Base-by-base conservation (phyloP, 2,329 filamentous ascomycete genomes). In the Trichoderma sp. region DNA sequence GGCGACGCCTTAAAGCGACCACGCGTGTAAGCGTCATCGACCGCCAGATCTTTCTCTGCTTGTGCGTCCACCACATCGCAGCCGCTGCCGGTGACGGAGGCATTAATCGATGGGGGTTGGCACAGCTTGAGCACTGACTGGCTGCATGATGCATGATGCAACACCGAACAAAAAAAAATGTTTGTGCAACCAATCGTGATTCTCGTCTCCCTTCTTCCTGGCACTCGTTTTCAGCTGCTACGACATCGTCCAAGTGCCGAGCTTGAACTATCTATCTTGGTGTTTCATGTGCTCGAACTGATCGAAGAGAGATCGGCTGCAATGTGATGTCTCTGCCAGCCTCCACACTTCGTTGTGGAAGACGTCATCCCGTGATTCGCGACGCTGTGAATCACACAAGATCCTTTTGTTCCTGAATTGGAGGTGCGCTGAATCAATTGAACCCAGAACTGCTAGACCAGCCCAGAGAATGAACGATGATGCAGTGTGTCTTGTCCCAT, bases 301-400 rank as follows among this genome's bases (percentile, higher is more conserved):
- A 39, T 39, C 34, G 12, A 39, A 39, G 1, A 12, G 34, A 39
- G 34, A 39, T 39, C 34, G 34, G 34, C 34, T 55, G 51, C 4
- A 47, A 19, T 21, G 24, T 14, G 26, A 19, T 24, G 26, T 58
- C 41, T 34, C 39, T 5, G 17, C 21, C 55, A 6, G 15, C 17
- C 17, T 21, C 41, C 55, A 14, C 55, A 57, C 14, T 14, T 21
- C 3, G 14, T 14, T 26, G n/a, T 15, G 7, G 34, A 56, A 24
- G 73, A 72, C 72, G 72, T 72, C 72, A 68, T 74, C 68, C 69
- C 34, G 34, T 39, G 1, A 39, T 12, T 14, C 34, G 71, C 51
- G 55, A 58, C 55, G 21, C n/a, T 19, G 39, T 19, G 39, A 19
- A 34, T 54, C 12, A 54, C 50, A 48, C n/a, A 24, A 21, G 45